Evolutionary conservation across 306 rosid genomes (phyloP), one percentile per base, ranked within the genome.

Genomic region (Quercus variabilis): DNA sequence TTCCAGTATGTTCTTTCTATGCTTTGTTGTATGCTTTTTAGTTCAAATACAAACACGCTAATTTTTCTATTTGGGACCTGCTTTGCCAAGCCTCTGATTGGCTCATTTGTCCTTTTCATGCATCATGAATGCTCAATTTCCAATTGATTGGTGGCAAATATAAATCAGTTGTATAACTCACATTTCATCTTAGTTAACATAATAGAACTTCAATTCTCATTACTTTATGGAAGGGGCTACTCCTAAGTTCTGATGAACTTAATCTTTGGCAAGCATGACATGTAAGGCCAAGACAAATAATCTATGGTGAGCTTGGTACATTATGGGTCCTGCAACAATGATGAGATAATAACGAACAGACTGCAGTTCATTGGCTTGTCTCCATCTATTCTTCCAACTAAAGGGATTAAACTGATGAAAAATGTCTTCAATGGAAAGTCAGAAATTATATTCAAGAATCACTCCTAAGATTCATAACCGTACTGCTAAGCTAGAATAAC

Each of bases 1-100:
- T 91, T 77, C 60, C 88, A 56, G 97, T 92, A 88, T 75, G 91
- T 55, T 75, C 80, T 81, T 71, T 5, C 1, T 78, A 62, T 71
- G 74, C 55, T 35, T 73, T 59, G 19, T 19, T 25, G 18, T 21
- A 69, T 58, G 64, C 78, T 85, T 69, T 51, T 58, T 58, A n/a
- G 4, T 9, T 20, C 55, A 35, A 51, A 59, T 19, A 74, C 60
- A 30, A 54, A 17, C 74, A 41, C 5, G 43, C 63, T 58, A n/a
- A n/a, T 20, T 58, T 58, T 58, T 58, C 14, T 20, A 21, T 58
- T 58, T 58, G 64, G 14, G 28, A 58, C 30, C 28, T 2, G 1
- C 23, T 20, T 58, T 58, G 28, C 64, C 64, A 58, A 10, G 14
- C 64, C 64, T 21, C 64, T 15, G 6, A 58, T n/a, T 58, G 30